Evolutionary conservation across 2,329 filamentous ascomycete species (phyloP).

Genomic region (Sarocladium kiliense): DNA sequence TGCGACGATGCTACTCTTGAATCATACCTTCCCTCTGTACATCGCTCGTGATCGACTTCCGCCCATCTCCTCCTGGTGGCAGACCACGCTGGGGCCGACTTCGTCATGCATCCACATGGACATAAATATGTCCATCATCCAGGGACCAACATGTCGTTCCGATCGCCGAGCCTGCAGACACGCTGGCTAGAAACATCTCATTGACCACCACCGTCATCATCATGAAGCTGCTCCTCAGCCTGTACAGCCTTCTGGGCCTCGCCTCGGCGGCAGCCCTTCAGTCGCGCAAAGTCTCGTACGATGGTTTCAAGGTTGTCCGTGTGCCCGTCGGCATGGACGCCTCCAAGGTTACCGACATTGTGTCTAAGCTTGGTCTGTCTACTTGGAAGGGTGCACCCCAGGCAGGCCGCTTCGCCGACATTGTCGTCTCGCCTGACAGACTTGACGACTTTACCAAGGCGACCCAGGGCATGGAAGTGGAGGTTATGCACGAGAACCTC

Average conservation of each 20-base stretch:
- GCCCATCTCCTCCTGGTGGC: neutral
- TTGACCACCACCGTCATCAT: neutral
- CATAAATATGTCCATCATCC: neutral
- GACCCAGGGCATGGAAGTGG: conserved; percentile 21
- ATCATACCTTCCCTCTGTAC: conserved; percentile 6
- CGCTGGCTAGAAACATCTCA: neutral
- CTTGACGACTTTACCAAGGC: conserved; percentile 26
- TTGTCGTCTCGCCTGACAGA: conserved; percentile 32
- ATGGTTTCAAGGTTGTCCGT: conserved; percentile 40
- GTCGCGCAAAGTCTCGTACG: conserved; percentile 27
- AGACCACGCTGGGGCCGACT: neutral
- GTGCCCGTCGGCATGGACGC: conserved; percentile 31
- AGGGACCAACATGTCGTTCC: neutral
- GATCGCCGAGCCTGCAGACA: neutral
- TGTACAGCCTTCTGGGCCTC: neutral
- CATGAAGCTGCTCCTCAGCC: conserved; percentile 5
- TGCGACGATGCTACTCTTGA: neutral
- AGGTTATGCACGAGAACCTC: conserved; percentile 34
- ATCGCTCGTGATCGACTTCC: neutral
- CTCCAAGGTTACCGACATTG: conserved; percentile 27
- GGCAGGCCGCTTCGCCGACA: conserved; percentile 28
- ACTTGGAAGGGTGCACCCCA: conserved; percentile 19
- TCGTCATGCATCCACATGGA: neutral
- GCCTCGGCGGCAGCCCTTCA: neutral
- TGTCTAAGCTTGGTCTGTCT: conserved; percentile 26